Evolutionary conservation across 148 eudicot species (phyloP), one percentile per base, ranked within the genome.

Genomic region (Suaeda aralocaspica): DNA sequence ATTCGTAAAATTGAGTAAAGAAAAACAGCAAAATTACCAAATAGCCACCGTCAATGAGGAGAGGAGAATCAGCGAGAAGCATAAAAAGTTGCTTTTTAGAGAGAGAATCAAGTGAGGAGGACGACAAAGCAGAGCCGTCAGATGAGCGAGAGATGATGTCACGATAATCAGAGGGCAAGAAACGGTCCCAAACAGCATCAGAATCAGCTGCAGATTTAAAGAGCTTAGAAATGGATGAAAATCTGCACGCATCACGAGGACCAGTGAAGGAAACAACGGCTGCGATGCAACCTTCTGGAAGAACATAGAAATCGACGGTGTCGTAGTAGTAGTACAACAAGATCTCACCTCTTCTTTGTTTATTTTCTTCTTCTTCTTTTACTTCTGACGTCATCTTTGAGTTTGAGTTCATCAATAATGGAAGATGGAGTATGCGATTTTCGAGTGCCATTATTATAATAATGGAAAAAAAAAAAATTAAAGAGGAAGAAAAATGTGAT

Each of bases 131-230:
- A 8, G 41, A 36, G 8, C 45, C 70, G 14, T 56, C 81, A 21
- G 91, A 73, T 29, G 22, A 1, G 77, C 50, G 5, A 88, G 5
- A 22, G 16, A 46, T 0, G 3, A 91, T 31, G 5, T 79, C 77
- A 33, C 45, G 68, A 16, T 73, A 78, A 85, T 82, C 90, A 14
- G 84, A 31, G 22, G 91, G 91, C 55, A 84, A 73, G 25, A 87
- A 87, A 1, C 34, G 14, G 16, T 67, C 70, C 91, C 91, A 87
- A 0, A 78, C 88, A n/a, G 75, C 44, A 45, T 87, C 84, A 16
- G 84, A 84, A 41, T 84, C 74, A 19, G 91, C 80, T 0, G 84
- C 91, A 4, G 84, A 80, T 51, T 73, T 71, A 63, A 87, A 87
- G 22, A 69, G 26, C 33, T 22, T 70, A 0, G 85, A 86, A 6